Evolutionary conservation across 805 yeast species (phyloP).

Genomic region (Vanderwaltozyma polyspora): DNA sequence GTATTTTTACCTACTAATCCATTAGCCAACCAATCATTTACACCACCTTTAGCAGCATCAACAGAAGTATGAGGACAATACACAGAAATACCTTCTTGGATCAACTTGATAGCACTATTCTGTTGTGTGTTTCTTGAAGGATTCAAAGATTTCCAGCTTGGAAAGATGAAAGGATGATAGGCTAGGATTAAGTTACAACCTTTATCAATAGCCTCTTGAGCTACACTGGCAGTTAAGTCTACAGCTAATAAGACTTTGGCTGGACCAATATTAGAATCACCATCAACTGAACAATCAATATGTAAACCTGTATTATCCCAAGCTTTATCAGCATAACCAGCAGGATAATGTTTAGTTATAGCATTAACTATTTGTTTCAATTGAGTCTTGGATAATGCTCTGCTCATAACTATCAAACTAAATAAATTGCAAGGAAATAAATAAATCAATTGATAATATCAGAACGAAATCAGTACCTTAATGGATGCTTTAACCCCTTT

Average conservation of each 20-base stretch:
- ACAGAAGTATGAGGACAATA: constrained; percentile 95
- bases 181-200: constrained; percentile 58
- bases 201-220: constrained; percentile 63
- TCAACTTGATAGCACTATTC: constrained; percentile 55
- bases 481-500: too few relatives aligned
- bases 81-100: constrained; percentile 72
- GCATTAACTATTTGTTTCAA: constrained; percentile 37
- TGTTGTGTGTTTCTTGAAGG: constrained; percentile 67
- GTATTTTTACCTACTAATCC: constrained; percentile 34
- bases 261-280: constrained; percentile 10
- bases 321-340: constrained; percentile 64
- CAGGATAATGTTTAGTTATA: constrained; percentile 72
- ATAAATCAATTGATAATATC: background rate
- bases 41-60: constrained; percentile 88
- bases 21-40: constrained; percentile 80
- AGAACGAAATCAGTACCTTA: background rate
- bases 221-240: constrained; percentile 76
- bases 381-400: constrained; percentile 17
- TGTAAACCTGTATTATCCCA: constrained; percentile 97
- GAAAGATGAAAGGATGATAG: constrained; percentile 89
- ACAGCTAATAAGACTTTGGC: constrained; percentile 58
- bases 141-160: constrained; percentile 68
- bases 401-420: constrained; percentile 8
- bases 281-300: constrained; percentile 48
- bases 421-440: background rate